Evolutionary conservation across 2,329 filamentous ascomycete genomes (phyloP).

Genomic region (Cladorrhinum sp.): DNA sequence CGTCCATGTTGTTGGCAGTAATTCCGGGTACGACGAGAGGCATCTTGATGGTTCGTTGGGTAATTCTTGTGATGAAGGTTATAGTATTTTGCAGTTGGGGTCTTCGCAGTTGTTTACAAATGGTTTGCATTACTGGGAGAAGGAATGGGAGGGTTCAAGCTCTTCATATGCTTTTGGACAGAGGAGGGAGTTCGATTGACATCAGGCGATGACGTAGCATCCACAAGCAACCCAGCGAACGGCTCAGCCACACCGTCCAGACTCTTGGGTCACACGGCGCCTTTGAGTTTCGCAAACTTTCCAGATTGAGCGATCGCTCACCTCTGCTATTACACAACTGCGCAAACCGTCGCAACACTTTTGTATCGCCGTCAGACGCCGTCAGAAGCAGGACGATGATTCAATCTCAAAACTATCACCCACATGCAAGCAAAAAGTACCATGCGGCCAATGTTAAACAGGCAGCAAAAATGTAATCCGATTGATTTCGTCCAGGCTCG

Average conservation of each 20-base stretch:
- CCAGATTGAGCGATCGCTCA: not conserved
- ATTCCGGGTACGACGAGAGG: constrained; percentile 63
- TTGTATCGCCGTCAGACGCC: not conserved
- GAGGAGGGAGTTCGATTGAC: not conserved
- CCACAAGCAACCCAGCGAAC: not conserved
- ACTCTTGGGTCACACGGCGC: not conserved
- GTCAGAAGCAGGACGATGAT: not conserved
- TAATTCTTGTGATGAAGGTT: not conserved
- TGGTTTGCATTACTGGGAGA: not conserved
- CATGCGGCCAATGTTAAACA: not conserved
- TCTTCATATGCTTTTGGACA: not conserved
- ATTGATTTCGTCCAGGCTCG: constrained; percentile 29
- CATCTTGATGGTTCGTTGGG: constrained; percentile 43
- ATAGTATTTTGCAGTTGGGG: not conserved
- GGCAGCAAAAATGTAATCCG: not conserved
- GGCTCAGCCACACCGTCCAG: not conserved
- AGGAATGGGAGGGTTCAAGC: not conserved
- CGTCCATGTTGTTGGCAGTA: constrained; percentile 41
- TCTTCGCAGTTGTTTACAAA: not conserved
- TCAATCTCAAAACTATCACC: not conserved
- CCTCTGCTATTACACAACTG: not conserved
- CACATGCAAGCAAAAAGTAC: not conserved
- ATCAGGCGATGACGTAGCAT: not conserved
- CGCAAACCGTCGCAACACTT: not conserved
- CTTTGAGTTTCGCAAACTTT: not conserved